Evolutionary conservation across 2,329 filamentous ascomycete genomes (phyloP).

Genomic region (Aspergillus piperis): DNA sequence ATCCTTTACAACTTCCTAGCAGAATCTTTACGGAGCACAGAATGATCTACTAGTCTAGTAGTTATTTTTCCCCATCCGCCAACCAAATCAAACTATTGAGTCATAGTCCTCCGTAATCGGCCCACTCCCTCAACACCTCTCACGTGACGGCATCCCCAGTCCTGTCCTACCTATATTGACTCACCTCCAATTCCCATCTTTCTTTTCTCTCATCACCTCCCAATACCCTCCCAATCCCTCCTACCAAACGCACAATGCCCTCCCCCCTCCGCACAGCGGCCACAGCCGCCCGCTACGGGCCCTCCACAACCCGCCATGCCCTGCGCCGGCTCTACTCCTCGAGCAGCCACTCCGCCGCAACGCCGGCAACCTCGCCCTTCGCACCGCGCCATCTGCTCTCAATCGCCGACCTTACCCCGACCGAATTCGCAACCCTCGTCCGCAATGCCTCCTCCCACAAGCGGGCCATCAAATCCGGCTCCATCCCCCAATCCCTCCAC

Average conservation of each 20-base stretch:
- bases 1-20: too few species aligned
- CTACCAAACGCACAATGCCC: slow-evolving; percentile 24
- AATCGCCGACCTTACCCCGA: slow-evolving; percentile 78
- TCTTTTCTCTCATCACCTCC: not conserved
- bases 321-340: slow-evolving; percentile 37
- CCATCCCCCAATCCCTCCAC: slow-evolving; percentile 60
- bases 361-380: slow-evolving; percentile 55
- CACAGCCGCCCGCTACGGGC: slow-evolving; percentile 27
- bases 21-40: too few species aligned
- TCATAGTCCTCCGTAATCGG: not conserved
- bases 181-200: not conserved
- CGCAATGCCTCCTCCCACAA: slow-evolving; percentile 80
- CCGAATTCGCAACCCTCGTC: slow-evolving; percentile 79
- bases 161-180: not conserved
- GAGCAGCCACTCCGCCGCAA: slow-evolving; percentile 26
- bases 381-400: slow-evolving; percentile 85
- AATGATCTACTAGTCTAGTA: too few species aligned
- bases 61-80: not conserved
- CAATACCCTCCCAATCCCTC: not conserved
- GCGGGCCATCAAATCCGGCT: slow-evolving; percentile 69
- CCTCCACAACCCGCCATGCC: slow-evolving; percentile 16
- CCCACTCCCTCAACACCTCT: not conserved
- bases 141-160: not conserved
- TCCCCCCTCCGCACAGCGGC: slow-evolving; percentile 30
- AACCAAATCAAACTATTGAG: not conserved